Conservation (phyloP, 441 rosid species). For the Euphorbia celastroides region DNA sequence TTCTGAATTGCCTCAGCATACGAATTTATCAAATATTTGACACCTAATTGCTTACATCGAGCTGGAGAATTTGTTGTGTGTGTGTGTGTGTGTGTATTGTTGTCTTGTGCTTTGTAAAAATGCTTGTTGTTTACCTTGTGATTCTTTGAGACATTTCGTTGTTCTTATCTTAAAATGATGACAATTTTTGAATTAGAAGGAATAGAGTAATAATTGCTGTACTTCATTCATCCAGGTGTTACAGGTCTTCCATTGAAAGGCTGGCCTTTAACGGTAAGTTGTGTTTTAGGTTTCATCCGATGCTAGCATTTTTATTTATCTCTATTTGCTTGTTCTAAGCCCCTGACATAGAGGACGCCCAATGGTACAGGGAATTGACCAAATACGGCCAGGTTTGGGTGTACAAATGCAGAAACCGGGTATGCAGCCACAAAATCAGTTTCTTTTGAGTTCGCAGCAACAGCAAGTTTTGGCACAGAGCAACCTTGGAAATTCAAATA, state of each 20-base stretch:
- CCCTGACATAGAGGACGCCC: constrained; percentile 7
- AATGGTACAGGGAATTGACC: constrained; percentile 47
- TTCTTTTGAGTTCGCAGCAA: constrained; percentile 51
- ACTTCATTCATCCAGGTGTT: constrained; percentile 33
- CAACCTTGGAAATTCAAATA: constrained; percentile 41
- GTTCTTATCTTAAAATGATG: constrained; percentile 8
- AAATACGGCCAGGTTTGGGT: constrained; percentile 44
- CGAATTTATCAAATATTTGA: background rate
- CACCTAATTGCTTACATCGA: background rate
- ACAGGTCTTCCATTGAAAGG: constrained; percentile 61
- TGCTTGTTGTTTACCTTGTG: background rate
- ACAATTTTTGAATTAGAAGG: background rate
- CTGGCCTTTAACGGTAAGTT: constrained; percentile 67
- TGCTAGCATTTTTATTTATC: constrained; percentile 2
- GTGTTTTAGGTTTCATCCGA: constrained; percentile 1
- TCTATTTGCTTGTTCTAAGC: background rate
- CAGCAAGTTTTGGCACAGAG: constrained; percentile 54
- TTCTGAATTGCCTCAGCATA: no score
- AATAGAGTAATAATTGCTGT: constrained; percentile 3
- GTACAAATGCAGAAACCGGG: constrained; percentile 50
- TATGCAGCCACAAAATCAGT: constrained; percentile 43
- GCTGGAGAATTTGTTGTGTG: background rate
- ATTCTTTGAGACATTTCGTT: background rate
- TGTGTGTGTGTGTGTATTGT: background rate
- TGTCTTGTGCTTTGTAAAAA: background rate